phyloP scores from a whole-genome alignment of 208 protist genomes.

The Leishmania martiniquensis region DNA sequence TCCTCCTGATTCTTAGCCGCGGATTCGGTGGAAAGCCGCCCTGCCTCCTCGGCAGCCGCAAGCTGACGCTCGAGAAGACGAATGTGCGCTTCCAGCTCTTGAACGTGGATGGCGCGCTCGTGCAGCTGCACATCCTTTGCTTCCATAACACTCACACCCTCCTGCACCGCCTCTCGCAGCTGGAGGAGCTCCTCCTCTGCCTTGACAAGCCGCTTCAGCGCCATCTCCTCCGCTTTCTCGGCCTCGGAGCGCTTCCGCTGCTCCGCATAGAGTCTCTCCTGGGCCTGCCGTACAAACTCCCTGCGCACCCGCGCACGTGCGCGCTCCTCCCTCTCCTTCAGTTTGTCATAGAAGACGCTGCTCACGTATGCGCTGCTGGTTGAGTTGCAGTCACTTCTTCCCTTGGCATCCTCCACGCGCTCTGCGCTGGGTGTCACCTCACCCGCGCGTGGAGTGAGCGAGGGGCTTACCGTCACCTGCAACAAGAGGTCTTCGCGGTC shows the following conservation, averaged over 20 bases:
- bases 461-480: conserved; percentile 12
- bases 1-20: conserved; percentile 7
- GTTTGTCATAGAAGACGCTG: conserved; percentile 33
- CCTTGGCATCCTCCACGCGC: neutral
- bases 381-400: neutral
- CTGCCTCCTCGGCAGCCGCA: neutral
- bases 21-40: neutral
- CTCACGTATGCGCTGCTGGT: conserved; percentile 10
- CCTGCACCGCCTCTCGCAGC: conserved; percentile 15
- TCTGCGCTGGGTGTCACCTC: neutral
- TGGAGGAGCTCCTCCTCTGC: conserved; percentile 10
- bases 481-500: conserved; percentile 40
- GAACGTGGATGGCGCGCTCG: conserved; percentile 25
- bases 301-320: conserved; percentile 33
- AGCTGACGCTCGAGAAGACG: conserved; percentile 27
- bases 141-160: conserved; percentile 14
- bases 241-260: conserved; percentile 29
- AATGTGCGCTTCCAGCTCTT: conserved; percentile 27
- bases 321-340: conserved; percentile 37
- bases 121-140: conserved; percentile 29
- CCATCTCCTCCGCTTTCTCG: conserved; percentile 16
- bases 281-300: conserved; percentile 36
- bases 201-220: neutral
- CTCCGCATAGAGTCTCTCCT: conserved; percentile 32
- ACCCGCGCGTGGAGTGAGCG: neutral